Percentiles rank a stretch among this genome's conserved stretches.
Conservation (phyloP, 2,329 filamentous ascomycete species). For the Phoma herbarum region DNA sequence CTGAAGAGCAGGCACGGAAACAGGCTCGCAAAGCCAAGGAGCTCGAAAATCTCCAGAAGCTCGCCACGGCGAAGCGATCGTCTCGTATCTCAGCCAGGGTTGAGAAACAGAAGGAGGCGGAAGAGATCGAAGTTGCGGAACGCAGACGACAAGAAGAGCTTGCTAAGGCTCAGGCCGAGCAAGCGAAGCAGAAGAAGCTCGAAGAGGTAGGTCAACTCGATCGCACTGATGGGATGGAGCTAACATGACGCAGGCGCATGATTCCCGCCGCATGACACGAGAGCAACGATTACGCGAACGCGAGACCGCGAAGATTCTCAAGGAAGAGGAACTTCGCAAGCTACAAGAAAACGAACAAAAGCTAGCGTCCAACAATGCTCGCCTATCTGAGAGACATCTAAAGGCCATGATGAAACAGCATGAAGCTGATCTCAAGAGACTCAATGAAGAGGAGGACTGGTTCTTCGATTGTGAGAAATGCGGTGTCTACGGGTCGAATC, state of each 20-base stretch:
- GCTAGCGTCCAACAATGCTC: slow-evolving; percentile 52
- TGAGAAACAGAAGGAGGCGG: slow-evolving; percentile 79
- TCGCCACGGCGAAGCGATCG: slow-evolving; percentile 94
- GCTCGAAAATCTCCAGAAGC: slow-evolving; percentile 79
- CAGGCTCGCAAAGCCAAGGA: slow-evolving; percentile 80
- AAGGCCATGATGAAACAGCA: slow-evolving; percentile 83
- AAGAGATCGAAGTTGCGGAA: slow-evolving; percentile 75
- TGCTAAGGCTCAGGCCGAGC: slow-evolving; percentile 66
- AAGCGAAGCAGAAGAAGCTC: slow-evolving; percentile 69
- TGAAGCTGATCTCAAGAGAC: slow-evolving; percentile 76
- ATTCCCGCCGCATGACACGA: slow-evolving; percentile 81
- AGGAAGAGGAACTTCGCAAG: slow-evolving; percentile 83
- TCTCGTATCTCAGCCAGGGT: slow-evolving; percentile 84
- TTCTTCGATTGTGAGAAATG: slow-evolving; percentile 91
- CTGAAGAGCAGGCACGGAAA: slow-evolving; percentile 74
- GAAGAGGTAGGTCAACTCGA: slow-evolving; percentile 60
- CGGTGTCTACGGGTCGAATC: slow-evolving; percentile 85
- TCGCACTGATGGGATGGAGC: slow-evolving; percentile 5
- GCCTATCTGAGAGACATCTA: slow-evolving; percentile 81
- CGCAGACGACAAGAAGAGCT: slow-evolving; percentile 72
- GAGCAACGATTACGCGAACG: slow-evolving; percentile 88
- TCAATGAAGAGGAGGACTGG: slow-evolving; percentile 81
- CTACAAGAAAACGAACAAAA: slow-evolving; percentile 79
- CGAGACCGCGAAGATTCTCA: slow-evolving; percentile 80
- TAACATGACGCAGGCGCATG: slow-evolving; percentile 67